Percentiles rank a stretch among this genome's conserved stretches.
Evolutionary conservation across 1,284 basidiomycete genomes (phyloP).

Genomic region (Uromyces viciae-fabae): DNA sequence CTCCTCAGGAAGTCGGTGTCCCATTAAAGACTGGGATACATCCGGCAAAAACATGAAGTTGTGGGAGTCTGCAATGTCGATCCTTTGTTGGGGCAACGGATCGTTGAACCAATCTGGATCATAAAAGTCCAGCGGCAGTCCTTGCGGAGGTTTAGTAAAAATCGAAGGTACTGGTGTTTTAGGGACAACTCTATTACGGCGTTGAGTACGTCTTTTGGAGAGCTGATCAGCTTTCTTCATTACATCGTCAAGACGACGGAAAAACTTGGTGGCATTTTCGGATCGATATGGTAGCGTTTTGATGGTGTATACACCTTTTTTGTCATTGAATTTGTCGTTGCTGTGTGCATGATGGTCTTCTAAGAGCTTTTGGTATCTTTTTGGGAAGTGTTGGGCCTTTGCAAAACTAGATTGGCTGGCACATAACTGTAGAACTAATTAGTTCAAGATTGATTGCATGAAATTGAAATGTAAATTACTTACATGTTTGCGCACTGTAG

Average conservation of each 20-base stretch:
- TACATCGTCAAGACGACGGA: background rate
- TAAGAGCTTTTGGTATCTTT: conserved; percentile 13
- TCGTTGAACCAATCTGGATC: conserved; percentile 19
- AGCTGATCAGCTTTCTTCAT: background rate
- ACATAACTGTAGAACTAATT: background rate
- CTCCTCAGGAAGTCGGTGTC: background rate
- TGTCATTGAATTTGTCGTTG: background rate
- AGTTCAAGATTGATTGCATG: too few species aligned
- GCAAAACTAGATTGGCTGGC: background rate
- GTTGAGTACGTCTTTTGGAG: background rate
- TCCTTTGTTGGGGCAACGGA: background rate
- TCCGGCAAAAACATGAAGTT: conserved; percentile 1
- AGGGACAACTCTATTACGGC: background rate
- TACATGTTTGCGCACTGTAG: background rate
- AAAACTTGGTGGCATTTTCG: conserved; percentile 5
- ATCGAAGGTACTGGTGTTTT: background rate
- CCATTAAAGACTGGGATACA: background rate
- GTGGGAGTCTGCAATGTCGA: background rate
- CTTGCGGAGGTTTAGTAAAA: conserved; percentile 1
- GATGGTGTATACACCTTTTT: background rate
- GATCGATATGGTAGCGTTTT: conserved; percentile 10
- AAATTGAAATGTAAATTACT: too few species aligned
- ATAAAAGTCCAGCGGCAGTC: conserved; percentile 19
- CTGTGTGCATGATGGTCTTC: background rate
- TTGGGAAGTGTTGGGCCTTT: background rate